Base-by-base conservation (phyloP, 179 eudicot species). In the Nepenthes alata region DNA sequence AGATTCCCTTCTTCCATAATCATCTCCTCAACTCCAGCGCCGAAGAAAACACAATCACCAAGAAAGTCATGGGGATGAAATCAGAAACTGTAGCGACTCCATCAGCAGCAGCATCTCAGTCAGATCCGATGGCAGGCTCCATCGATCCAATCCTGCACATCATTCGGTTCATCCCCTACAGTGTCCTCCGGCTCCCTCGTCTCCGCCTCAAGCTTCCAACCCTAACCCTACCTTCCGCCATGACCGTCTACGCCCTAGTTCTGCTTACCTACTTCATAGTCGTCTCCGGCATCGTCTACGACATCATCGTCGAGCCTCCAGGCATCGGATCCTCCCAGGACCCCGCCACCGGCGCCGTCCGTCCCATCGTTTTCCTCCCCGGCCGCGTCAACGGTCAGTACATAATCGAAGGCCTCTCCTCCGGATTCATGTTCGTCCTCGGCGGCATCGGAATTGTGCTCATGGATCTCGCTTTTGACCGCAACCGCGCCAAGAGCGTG, bases 381-480 rank as follows among this genome's bases (percentile, higher is more conserved):
- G 95, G 97, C 12, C 83, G 97, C 11, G 95, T 90, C 73, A 90
- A 87, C 54, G 95, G 97, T 0, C 95, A 87, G 86, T 90, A 85
- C 81, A 90, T 90, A 37, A 90, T 90, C 35, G 95, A 90, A 55
- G 97, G 97, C 0, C 79, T 89, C 0, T 83, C 89, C 0, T 89
- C 95, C 0, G 95, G 95, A 0, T 85, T 87, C 75, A 89, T 89
- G 97, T 89, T 89, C 58, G 68, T 89, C 6, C 84, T 89, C 10
- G 97, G 95, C 34, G 97, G 97, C 0, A 7, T 81, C 2, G 97
- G 95, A 6, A 81, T 89, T 11, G 68, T 87, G 51, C 71, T 87
- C 2, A 55, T 89, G 76, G 97, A 89, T 62, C 89, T 87, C 1
- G 91, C 95, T 0, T 25, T 80, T 2, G 95, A 85, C 47, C 77